Percentiles rank a stretch among this genome's conserved stretches.
phyloP scores from a whole-genome alignment of 345 rosid genomes.

The Salix arbutifolia region DNA sequence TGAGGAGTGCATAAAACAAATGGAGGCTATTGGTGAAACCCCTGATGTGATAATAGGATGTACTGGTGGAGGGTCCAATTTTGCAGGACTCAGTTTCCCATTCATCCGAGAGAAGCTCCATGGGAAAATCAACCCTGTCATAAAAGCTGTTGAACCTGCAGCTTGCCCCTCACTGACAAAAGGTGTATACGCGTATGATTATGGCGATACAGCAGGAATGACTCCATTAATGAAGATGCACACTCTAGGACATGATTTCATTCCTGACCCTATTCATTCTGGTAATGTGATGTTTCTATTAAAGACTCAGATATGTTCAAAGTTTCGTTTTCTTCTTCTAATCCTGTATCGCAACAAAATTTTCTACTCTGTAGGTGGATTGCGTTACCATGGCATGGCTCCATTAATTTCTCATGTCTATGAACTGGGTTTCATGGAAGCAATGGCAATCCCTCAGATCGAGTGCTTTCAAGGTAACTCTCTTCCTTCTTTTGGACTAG shows the following conservation, averaged over 20 bases:
- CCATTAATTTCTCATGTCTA: constrained; percentile 81
- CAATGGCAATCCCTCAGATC: constrained; percentile 71
- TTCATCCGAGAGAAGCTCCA: constrained; percentile 83
- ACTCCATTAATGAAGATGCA: constrained; percentile 99
- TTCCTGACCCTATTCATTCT: constrained; percentile 95
- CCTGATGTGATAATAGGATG: constrained; percentile 92
- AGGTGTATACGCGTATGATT: constrained; percentile 89
- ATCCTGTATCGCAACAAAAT: neutral
- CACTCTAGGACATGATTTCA: constrained; percentile 91
- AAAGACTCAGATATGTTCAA: neutral
- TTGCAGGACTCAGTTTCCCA: constrained; percentile 88
- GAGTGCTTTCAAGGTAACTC: constrained; percentile 76
- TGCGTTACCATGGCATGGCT: constrained; percentile 95
- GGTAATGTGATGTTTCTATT: constrained; percentile 38
- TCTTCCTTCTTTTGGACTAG: neutral
- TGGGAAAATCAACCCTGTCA: constrained; percentile 75
- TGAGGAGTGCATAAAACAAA: constrained; percentile 79
- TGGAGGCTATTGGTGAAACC: constrained; percentile 76
- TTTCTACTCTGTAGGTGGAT: constrained; percentile 52
- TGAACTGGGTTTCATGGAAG: constrained; percentile 82
- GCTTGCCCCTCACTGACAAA: constrained; percentile 89
- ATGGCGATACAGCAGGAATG: constrained; percentile 80
- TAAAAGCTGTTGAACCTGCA: constrained; percentile 80
- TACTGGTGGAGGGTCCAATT: constrained; percentile 94
- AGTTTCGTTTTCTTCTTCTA: constrained; percentile 4